A percentile compares a stretch with the other conserved stretches of the same genome.
These are phyloP conservation scores for Stropharia rugosoannulata DNA, from an alignment of 768 basidiomycete genomes.

Conservation along the genomic window DNA sequence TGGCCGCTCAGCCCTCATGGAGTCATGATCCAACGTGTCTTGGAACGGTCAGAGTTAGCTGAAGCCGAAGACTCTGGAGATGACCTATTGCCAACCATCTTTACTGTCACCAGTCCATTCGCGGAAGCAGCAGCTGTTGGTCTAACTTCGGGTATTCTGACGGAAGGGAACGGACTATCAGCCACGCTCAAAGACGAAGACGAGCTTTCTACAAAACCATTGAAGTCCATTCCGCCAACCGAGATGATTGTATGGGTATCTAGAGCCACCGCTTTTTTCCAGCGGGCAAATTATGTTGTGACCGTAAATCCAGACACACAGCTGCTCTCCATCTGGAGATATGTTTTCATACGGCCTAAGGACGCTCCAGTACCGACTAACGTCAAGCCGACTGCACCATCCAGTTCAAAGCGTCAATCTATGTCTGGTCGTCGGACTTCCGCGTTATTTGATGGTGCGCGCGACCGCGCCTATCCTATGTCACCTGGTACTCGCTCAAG, in stretches of 20 bases:
- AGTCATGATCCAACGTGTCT: slow-evolving; percentile 72
- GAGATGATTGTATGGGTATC: slow-evolving; percentile 70
- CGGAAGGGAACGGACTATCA: slow-evolving; percentile 35
- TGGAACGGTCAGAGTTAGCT: slow-evolving; percentile 64
- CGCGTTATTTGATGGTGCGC: slow-evolving; percentile 32
- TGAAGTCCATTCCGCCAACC: slow-evolving; percentile 56
- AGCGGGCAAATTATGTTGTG: slow-evolving; percentile 50
- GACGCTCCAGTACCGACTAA: slow-evolving; percentile 45
- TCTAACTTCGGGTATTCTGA: slow-evolving; percentile 58
- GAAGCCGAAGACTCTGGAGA: slow-evolving; percentile 70
- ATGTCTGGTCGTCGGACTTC: slow-evolving; percentile 39
- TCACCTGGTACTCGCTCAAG: slow-evolving; percentile 34
- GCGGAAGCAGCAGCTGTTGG: slow-evolving; percentile 74
- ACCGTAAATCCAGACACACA: slow-evolving; percentile 56
- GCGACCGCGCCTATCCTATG: slow-evolving; percentile 33
- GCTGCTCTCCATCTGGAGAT: slow-evolving; percentile 69
- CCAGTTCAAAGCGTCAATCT: slow-evolving; percentile 40
- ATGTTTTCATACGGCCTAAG: slow-evolving; percentile 63
- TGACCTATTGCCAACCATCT: slow-evolving; percentile 73
- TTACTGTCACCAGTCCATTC: slow-evolving; percentile 75
- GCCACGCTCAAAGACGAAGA: slow-evolving; percentile 53
- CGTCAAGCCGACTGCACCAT: not conserved
- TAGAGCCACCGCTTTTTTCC: slow-evolving; percentile 37
- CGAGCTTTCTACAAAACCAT: slow-evolving; percentile 47
- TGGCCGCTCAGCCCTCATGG: slow-evolving; percentile 82